A percentile compares a stretch with the other conserved stretches of the same genome.
phyloP scores from a whole-genome alignment of 2,329 filamentous ascomycete species.

The Cladosporium sp. region DNA sequence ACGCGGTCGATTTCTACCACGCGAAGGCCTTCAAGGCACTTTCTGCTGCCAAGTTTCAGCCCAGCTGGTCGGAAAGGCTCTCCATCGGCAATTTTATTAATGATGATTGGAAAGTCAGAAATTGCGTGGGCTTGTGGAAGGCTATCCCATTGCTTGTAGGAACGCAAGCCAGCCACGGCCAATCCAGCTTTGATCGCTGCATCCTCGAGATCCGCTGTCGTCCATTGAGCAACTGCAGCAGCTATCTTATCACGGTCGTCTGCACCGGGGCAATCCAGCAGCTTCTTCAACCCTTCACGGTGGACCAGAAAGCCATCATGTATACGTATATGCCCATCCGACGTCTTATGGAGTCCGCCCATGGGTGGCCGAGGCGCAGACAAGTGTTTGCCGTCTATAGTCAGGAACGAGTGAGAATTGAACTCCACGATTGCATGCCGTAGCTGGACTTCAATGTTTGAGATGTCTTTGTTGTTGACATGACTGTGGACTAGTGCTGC shows the following conservation, averaged over 20 bases:
- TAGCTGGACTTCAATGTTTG: constrained; percentile 41
- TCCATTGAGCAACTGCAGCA: constrained; percentile 38
- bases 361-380: constrained; percentile 40
- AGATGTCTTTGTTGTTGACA: constrained; percentile 28
- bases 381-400: constrained; percentile 36
- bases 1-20: constrained; percentile 27
- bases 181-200: constrained; percentile 38
- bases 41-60: constrained; percentile 11
- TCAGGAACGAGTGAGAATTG: constrained; percentile 50
- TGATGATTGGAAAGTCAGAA: constrained; percentile 43
- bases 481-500: constrained; percentile 45
- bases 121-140: constrained; percentile 45
- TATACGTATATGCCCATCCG: constrained; percentile 52
- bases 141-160: constrained; percentile 49
- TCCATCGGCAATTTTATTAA: constrained; percentile 34
- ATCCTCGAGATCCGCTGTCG: constrained; percentile 46
- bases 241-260: constrained; percentile 39
- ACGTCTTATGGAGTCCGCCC: constrained; percentile 49
- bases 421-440: constrained; percentile 51
- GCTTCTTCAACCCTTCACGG: constrained; percentile 37
- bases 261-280: constrained; percentile 38
- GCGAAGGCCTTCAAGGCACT: constrained; percentile 36
- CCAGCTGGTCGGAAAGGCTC: constrained; percentile 5
- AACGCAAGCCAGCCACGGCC: constrained; percentile 49
- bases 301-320: constrained; percentile 55